Evolutionary conservation across 2,329 filamentous ascomycete species (phyloP).

Genomic region (Monosporascus sp.): DNA sequence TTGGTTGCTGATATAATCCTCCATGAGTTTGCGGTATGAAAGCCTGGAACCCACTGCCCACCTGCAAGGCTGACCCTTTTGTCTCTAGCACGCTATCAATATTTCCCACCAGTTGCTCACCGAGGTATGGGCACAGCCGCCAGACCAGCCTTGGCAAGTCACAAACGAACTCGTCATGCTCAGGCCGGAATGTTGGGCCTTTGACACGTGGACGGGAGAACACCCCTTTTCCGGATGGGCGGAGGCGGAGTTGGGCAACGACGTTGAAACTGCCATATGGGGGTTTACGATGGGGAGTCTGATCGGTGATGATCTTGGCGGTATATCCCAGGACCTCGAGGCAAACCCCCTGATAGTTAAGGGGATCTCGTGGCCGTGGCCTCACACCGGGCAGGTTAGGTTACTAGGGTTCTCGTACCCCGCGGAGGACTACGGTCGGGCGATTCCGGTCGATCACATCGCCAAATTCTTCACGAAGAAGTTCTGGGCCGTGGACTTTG

Average conservation of each 20-base stretch:
- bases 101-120: slow-evolving; percentile 1
- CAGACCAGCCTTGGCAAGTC: slow-evolving; percentile 3
- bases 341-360: slow-evolving; percentile 2
- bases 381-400: too few relatives aligned
- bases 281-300: slow-evolving; percentile 2
- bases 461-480: slow-evolving; percentile 18
- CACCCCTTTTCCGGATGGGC: slow-evolving; percentile 3
- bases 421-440: slow-evolving; percentile 5
- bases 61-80: background rate
- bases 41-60: background rate
- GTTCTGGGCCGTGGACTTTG: slow-evolving; percentile 19
- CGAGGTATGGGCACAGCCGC: background rate
- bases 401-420: background rate
- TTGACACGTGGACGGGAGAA: background rate
- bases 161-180: background rate
- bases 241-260: slow-evolving; percentile 7
- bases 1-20: slow-evolving; percentile 15
- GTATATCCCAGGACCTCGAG: background rate
- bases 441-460: slow-evolving; percentile 13
- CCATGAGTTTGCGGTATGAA: slow-evolving; percentile 23
- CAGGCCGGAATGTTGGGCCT: slow-evolving; percentile 1
- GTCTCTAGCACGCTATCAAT: slow-evolving; percentile 13
- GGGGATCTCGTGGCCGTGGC: slow-evolving; percentile 4
- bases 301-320: background rate
- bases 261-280: slow-evolving; percentile 14